Conservation (phyloP, 257 asterid species). For the Solanum clarkiae region DNA sequence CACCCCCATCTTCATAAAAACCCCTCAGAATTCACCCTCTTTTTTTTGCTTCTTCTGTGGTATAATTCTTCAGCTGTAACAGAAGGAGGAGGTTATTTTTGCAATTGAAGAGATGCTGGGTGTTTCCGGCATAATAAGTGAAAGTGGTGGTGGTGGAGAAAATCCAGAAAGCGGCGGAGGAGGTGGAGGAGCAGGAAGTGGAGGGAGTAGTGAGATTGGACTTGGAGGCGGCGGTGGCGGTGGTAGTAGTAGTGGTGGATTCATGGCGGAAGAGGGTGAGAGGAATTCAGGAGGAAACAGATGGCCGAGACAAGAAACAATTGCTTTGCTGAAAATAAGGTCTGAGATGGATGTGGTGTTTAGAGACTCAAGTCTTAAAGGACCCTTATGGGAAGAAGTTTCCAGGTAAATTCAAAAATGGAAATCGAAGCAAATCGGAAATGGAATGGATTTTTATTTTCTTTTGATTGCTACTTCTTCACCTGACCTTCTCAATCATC, state of each 20-base stretch:
- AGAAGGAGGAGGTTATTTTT: background rate
- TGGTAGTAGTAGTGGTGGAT: background rate
- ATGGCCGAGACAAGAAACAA: conserved; percentile 95
- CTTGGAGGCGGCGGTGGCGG: conserved; percentile 3
- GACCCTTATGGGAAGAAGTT: conserved; percentile 96
- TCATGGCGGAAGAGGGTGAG: conserved; percentile 31
- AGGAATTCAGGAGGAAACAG: conserved; percentile 60
- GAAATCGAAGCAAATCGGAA: background rate
- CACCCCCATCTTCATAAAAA: conserved; percentile 54
- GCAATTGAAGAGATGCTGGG: conserved; percentile 34
- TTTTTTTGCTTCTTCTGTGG: conserved; percentile 11
- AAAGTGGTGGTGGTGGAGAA: conserved; percentile 20
- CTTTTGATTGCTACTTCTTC: background rate
- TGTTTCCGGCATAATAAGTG: conserved; percentile 24
- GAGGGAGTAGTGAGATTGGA: conserved; percentile 57
- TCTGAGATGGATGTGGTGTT: conserved; percentile 82
- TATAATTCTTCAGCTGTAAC: conserved; percentile 21
- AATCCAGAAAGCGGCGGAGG: conserved; percentile 48
- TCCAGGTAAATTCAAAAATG: conserved; percentile 41
- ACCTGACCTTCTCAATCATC: background rate
- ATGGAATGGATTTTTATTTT: background rate
- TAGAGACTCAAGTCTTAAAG: conserved; percentile 80
- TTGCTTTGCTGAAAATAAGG: conserved; percentile 70
- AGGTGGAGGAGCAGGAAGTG: conserved; percentile 30
- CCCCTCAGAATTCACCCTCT: conserved; percentile 78